Base-by-base conservation (phyloP, 192 early-diverging fungal genomes). In the Cladochytrium replicatum region DNA sequence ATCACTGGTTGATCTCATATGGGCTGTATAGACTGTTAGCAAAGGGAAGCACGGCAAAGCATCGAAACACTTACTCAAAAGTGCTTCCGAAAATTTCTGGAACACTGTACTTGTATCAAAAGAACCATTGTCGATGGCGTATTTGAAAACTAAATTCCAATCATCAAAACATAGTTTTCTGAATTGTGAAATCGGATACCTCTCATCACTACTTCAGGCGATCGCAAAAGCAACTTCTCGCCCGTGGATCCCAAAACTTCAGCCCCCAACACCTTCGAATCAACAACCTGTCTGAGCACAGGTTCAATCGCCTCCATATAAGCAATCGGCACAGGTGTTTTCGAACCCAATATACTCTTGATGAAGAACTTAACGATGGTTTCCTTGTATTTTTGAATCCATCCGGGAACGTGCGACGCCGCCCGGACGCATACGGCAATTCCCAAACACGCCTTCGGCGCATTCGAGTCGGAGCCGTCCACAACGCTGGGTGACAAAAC, bases 181-280 rank as follows among this genome's bases (percentile, higher is more conserved):
- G 13, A 22, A 41, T 4, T 29, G n/a, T 2, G 11, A 28, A 41
- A n/a, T 40, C 30, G 39, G 42, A 32, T 64, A 78, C 79, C 56
- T 58, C 63, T 66, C 34, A 90, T 68, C 27, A 83, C 78, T 41
- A 82, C 71, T 49, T 92, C 91, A 11, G 91, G 91, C 7, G 91
- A 85, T 34, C 91, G 79, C 40, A 94, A 64, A 46, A 89, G 70
- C 60, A 89, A 73, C 34, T 82, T 78, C 31, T 86, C 76, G n/a
- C 86, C 67, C 29, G 73, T 65, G 19, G 82, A 65, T n/a, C n/a
- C n/a, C 11, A 75, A 48, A 41, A 89, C 75, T 41, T 81, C 68
- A 3, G 41, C 29, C n/a, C n/a, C n/a, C n/a, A n/a, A n/a, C n/a
- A 15, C 34, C 34, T 37, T 37, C 11, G 34, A 9, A 37, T 37